Percentiles rank a stretch among this genome's conserved stretches.
phyloP scores from a whole-genome alignment of 139 green algal species.

The Chlamydomonas eustigma region DNA sequence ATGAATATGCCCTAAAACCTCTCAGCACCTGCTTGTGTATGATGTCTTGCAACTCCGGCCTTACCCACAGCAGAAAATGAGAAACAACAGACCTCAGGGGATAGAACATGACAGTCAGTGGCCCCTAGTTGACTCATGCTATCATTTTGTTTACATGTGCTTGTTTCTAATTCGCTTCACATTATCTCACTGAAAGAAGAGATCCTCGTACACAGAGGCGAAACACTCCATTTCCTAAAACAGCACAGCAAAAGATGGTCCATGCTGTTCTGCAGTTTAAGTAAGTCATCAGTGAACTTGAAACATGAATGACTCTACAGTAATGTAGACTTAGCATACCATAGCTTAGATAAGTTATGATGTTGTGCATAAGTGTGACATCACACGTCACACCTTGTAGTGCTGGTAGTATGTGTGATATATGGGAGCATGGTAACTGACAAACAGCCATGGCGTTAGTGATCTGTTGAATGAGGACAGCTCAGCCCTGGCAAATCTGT shows the following conservation, averaged over 20 bases:
- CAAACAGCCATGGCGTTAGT: slow-evolving; percentile 7
- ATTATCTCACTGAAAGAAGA: slow-evolving; percentile 27
- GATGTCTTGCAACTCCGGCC: no score
- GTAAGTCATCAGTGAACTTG: background rate
- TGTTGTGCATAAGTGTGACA: background rate
- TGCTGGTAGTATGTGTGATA: slow-evolving; percentile 26
- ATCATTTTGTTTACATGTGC: background rate
- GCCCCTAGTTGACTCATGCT: background rate
- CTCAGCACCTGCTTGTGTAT: no score
- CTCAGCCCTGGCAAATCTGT: background rate
- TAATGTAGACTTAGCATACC: background rate
- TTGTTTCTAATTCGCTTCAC: background rate
- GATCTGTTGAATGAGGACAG: background rate
- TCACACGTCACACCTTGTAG: slow-evolving; percentile 20
- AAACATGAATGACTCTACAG: background rate
- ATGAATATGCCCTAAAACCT: background rate
- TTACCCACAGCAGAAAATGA: no score
- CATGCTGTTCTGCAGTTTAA: background rate
- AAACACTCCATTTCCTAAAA: slow-evolving; percentile 34
- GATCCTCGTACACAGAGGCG: slow-evolving; percentile 20
- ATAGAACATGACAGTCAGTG: background rate
- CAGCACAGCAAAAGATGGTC: background rate
- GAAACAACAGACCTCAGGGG: no score
- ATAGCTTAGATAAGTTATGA: background rate
- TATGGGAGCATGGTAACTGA: slow-evolving; percentile 2